Percentiles rank a stretch among this genome's conserved stretches.
Conservation (phyloP, 495 filamentous ascomycete species). For the Talaromyces trachyspermus region DNA sequence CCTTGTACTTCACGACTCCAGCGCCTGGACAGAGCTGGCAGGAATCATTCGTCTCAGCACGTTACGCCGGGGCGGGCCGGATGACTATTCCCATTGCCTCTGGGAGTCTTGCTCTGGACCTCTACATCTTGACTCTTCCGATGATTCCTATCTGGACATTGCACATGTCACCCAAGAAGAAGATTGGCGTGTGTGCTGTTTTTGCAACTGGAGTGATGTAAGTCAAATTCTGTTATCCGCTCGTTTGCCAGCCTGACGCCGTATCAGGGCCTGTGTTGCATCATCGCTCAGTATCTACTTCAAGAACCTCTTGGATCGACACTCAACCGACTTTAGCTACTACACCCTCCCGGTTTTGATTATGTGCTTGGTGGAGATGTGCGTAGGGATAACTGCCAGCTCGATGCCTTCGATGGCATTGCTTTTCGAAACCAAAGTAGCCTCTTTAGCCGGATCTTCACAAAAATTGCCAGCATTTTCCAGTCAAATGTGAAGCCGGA, state of each 20-base stretch:
- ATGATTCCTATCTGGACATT: conserved; percentile 4
- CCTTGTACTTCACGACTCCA: conserved; percentile 2
- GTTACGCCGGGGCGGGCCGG: not conserved
- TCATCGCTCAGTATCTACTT: conserved; percentile 9
- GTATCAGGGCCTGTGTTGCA: conserved; percentile 8
- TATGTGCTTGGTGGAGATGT: conserved; percentile 10
- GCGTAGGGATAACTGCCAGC: conserved; percentile 5
- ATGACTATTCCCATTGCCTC: not conserved
- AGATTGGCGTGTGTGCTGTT: conserved; percentile 7
- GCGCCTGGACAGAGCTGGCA: conserved; percentile 5
- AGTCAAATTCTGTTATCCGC: not conserved
- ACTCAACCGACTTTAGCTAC: conserved; percentile 5
- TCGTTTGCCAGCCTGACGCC: not conserved
- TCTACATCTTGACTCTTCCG: conserved; percentile 10
- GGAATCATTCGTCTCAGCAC: not conserved
- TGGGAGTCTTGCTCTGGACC: conserved; percentile 3
- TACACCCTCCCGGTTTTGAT: not conserved
- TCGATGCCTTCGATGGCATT: conserved; percentile 5
- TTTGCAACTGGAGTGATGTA: conserved; percentile 9
- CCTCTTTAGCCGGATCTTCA: not conserved
- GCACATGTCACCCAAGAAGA: conserved; percentile 3
- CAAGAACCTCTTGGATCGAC: not conserved
- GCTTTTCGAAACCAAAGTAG: not conserved
- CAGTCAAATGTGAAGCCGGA: too few species aligned
- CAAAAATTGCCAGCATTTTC: too few species aligned